These are phyloP conservation scores for Cladosporium sp. DNA, from an alignment of 2,329 filamentous ascomycete species.

Conservation along the genomic window DNA sequence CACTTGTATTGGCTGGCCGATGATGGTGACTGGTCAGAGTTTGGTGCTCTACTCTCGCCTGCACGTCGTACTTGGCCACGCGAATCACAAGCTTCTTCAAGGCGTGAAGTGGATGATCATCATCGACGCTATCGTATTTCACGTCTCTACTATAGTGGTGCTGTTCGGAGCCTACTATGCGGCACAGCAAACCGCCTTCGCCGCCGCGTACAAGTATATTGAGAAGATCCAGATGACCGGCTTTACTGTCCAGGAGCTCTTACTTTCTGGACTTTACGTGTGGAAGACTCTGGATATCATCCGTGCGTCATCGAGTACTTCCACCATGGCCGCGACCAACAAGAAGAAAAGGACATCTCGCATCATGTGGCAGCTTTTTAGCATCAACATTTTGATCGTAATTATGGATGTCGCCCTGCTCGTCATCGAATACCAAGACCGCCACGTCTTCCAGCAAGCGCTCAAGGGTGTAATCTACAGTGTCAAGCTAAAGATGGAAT, in stretches of 20 bases:
- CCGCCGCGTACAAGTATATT: slow-evolving; percentile 34
- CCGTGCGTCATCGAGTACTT: neutral
- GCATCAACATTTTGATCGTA: slow-evolving; percentile 34
- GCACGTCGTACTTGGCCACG: slow-evolving; percentile 46
- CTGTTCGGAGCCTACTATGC: slow-evolving; percentile 48
- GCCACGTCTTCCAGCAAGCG: slow-evolving; percentile 29
- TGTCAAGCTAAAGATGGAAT: slow-evolving; percentile 56
- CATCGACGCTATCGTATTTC: slow-evolving; percentile 48
- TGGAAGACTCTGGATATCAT: slow-evolving; percentile 16
- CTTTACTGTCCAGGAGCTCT: slow-evolving; percentile 36
- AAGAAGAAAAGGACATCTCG: slow-evolving; percentile 15
- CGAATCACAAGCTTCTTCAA: slow-evolving; percentile 44
- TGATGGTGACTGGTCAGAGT: slow-evolving; percentile 58
- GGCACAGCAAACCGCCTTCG: slow-evolving; percentile 14
- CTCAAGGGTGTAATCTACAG: slow-evolving; percentile 32
- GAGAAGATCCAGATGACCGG: slow-evolving; percentile 41
- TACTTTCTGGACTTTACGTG: slow-evolving; percentile 25
- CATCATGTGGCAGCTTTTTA: slow-evolving; percentile 32
- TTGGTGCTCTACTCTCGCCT: slow-evolving; percentile 60
- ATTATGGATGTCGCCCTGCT: slow-evolving; percentile 29
- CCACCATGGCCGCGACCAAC: neutral
- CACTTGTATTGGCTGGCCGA: slow-evolving; percentile 45
- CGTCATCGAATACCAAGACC: slow-evolving; percentile 27
- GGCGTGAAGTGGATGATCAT: slow-evolving; percentile 55
- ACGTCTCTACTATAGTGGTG: slow-evolving; percentile 48